These are phyloP conservation scores for Heterobasidion occidentale DNA, from an alignment of 1,284 basidiomycete species.

Conservation along the genomic window DNA sequence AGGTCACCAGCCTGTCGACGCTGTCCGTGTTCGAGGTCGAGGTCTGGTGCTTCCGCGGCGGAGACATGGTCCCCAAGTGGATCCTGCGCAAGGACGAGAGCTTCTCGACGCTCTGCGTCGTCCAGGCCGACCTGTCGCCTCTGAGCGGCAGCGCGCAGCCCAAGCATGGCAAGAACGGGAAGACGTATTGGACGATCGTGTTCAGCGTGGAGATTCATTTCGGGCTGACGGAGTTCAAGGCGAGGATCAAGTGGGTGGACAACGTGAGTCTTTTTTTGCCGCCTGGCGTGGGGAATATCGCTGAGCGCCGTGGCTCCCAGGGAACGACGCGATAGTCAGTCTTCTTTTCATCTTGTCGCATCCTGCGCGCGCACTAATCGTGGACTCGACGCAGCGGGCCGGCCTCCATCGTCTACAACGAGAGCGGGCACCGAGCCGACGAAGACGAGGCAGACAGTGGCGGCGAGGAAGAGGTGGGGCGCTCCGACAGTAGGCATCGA, in stretches of 20 bases:
- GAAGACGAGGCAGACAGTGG: constrained; percentile 48
- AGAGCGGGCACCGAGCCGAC: constrained; percentile 62
- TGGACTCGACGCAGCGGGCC: constrained; percentile 43
- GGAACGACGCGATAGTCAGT: constrained; percentile 58
- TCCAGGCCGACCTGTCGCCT: constrained; percentile 66
- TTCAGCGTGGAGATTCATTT: constrained; percentile 79
- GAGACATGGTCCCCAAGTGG: constrained; percentile 61
- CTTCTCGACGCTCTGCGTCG: constrained; percentile 70
- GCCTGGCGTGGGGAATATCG: background rate
- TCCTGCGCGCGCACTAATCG: background rate
- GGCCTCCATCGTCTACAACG: constrained; percentile 72
- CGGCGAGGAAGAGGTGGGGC: constrained; percentile 21
- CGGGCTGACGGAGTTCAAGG: constrained; percentile 71
- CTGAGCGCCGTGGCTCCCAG: constrained; percentile 22
- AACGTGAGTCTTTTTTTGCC: constrained; percentile 37
- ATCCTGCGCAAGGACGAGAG: constrained; percentile 58
- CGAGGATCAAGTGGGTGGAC: constrained; percentile 74
- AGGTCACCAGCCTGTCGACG: constrained; percentile 64
- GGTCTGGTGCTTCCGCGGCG: constrained; percentile 72
- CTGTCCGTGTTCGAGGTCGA: constrained; percentile 75
- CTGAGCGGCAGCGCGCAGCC: constrained; percentile 59
- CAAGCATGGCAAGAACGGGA: constrained; percentile 53
- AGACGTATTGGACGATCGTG: constrained; percentile 72
- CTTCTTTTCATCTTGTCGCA: background rate
- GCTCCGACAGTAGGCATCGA: constrained; percentile 14